These are phyloP conservation scores for Paratinospora sagittata DNA, from an alignment of 164 flowering plant genomes.

Conservation along the genomic window DNA sequence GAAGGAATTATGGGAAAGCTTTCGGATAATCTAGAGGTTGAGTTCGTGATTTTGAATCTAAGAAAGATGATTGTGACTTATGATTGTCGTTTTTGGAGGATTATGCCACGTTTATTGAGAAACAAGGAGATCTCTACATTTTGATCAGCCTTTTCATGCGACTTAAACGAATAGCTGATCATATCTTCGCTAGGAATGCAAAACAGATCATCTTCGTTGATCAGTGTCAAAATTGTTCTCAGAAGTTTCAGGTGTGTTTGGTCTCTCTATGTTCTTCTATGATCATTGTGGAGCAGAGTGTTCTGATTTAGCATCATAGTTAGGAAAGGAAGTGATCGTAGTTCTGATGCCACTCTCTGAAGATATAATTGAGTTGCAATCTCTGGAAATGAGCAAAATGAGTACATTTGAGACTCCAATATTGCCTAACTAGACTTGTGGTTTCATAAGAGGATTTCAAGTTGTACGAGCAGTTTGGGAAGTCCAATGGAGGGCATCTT, in stretches of 20 bases:
- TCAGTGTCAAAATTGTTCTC: not conserved
- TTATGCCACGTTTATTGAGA: not conserved
- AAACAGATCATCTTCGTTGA: not conserved
- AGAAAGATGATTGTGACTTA: not conserved
- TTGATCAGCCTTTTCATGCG: not conserved
- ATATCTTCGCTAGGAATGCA: not conserved
- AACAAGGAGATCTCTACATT: not conserved
- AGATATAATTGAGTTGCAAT: not conserved
- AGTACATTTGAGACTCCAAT: not conserved
- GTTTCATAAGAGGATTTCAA: not conserved
- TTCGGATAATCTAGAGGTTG: not conserved
- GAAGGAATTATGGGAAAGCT: not conserved
- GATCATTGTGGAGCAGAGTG: not conserved
- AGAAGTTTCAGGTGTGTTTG: constrained; percentile 1
- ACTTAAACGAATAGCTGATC: not conserved
- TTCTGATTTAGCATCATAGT: not conserved
- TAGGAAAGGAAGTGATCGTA: not conserved
- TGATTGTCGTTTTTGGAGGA: not conserved
- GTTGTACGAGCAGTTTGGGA: not conserved
- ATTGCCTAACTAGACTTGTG: not conserved
- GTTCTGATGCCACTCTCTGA: not conserved
- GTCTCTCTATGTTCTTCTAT: not conserved
- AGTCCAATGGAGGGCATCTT: not conserved
- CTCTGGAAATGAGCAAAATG: not conserved
- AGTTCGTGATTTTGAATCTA: not conserved